These are phyloP conservation scores for Dryadomyces quercus-mongolicae DNA, from an alignment of 2,329 filamentous ascomycete species.

Conservation along the genomic window DNA sequence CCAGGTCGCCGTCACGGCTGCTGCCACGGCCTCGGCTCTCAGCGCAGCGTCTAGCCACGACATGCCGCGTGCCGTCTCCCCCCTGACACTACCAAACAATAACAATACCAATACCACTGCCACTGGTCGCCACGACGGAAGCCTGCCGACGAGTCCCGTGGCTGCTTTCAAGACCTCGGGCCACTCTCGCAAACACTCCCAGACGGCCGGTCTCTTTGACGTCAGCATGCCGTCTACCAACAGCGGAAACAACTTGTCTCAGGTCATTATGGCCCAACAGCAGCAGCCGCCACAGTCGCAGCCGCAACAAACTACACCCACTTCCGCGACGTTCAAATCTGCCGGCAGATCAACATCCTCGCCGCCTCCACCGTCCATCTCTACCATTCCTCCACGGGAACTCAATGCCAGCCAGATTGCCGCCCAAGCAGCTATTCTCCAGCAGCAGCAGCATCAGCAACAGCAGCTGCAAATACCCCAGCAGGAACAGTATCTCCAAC, in stretches of 20 bases:
- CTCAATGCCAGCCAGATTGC: slow-evolving; percentile 65
- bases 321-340: slow-evolving; percentile 6
- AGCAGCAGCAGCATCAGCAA: slow-evolving; percentile 35
- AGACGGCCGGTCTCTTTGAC: slow-evolving; percentile 67
- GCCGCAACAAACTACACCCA: background rate
- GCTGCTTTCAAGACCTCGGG: slow-evolving; percentile 10
- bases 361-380: slow-evolving; percentile 9
- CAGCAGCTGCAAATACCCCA: slow-evolving; percentile 14
- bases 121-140: slow-evolving; percentile 6
- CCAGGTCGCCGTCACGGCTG: background rate
- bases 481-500: slow-evolving; percentile 22
- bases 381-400: slow-evolving; percentile 14
- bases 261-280: slow-evolving; percentile 32
- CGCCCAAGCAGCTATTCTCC: slow-evolving; percentile 65
- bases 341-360: background rate
- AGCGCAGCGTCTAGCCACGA: background rate
- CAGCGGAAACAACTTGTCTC: slow-evolving; percentile 38
- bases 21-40: background rate
- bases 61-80: slow-evolving; percentile 23
- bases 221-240: slow-evolving; percentile 53
- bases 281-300: slow-evolving; percentile 2
- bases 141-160: slow-evolving; percentile 17
- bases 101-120: slow-evolving; percentile 5
- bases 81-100: slow-evolving; percentile 24
- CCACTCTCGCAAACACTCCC: slow-evolving; percentile 55